Conservation (phyloP, 176 grass and related monocot genomes). For the Juncus effusus region DNA sequence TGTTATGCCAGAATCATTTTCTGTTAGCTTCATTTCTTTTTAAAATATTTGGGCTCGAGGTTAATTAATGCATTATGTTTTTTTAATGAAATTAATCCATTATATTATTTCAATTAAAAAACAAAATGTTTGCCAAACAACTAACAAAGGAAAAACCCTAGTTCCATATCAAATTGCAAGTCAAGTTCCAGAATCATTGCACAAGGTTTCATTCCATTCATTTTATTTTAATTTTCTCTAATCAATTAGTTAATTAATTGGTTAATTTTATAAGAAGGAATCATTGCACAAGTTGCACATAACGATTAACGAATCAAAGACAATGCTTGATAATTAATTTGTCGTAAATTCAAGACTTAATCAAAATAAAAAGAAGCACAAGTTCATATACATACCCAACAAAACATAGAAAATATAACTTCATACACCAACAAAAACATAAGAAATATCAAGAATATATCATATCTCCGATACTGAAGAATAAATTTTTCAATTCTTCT, state of each 20-base stretch:
- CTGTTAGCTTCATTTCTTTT: background rate
- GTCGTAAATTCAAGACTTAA: too few relatives aligned
- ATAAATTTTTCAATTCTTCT: too few relatives aligned
- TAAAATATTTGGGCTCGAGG: constrained; percentile 13
- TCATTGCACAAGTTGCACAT: constrained; percentile 15
- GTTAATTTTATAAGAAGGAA: constrained; percentile 7
- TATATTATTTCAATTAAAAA: constrained; percentile 22
- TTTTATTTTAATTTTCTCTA: background rate
- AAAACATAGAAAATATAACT: too few relatives aligned
- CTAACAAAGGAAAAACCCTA: constrained; percentile 23
- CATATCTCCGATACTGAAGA: too few relatives aligned
- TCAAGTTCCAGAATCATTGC: constrained; percentile 22
- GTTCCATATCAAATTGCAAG: constrained; percentile 11
- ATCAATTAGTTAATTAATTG: constrained; percentile 2
- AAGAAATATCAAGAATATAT: too few relatives aligned
- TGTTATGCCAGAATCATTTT: too few relatives aligned
- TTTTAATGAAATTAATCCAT: too few relatives aligned
- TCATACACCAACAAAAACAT: too few relatives aligned
- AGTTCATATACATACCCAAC: too few relatives aligned
- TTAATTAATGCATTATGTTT: background rate
- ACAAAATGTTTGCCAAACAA: constrained; percentile 6
- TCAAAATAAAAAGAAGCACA: too few relatives aligned
- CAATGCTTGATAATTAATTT: too few relatives aligned
- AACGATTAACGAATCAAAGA: constrained; percentile 21
- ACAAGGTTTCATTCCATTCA: constrained; percentile 7